Percentiles rank a stretch among this genome's conserved stretches.
phyloP scores from a whole-genome alignment of 2,329 filamentous ascomycete genomes.

The Lasiodiplodia sp. region DNA sequence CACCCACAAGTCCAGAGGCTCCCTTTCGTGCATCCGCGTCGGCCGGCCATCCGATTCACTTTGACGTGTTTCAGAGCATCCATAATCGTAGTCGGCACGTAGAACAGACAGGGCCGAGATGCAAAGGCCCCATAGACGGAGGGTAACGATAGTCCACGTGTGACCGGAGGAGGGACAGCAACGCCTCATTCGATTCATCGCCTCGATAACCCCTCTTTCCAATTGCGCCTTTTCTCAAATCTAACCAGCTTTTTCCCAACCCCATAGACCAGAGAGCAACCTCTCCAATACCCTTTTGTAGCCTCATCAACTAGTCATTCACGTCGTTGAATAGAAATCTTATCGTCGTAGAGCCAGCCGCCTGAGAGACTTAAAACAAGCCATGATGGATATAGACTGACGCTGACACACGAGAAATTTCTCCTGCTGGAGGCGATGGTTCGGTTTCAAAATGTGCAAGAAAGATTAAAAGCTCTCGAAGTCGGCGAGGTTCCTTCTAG shows the following conservation, averaged over 20 bases:
- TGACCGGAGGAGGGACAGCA: slow-evolving; percentile 15
- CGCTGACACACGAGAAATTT: slow-evolving; percentile 5
- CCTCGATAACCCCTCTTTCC: slow-evolving; percentile 3
- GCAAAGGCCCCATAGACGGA: background rate
- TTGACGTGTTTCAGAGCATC: background rate
- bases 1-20: background rate
- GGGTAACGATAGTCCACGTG: slow-evolving; percentile 5
- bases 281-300: slow-evolving; percentile 19
- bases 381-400: slow-evolving; percentile 9
- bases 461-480: slow-evolving; percentile 27
- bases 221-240: slow-evolving; percentile 15
- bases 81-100: background rate
- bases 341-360: slow-evolving; percentile 13
- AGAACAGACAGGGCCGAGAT: background rate
- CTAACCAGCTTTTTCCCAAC: background rate
- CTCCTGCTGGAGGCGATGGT: background rate
- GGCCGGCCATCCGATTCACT: background rate
- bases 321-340: slow-evolving; percentile 17
- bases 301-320: slow-evolving; percentile 14
- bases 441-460: background rate
- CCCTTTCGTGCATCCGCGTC: slow-evolving; percentile 11
- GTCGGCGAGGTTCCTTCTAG: slow-evolving; percentile 23
- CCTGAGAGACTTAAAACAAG: slow-evolving; percentile 23
- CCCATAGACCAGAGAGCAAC: background rate
- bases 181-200: background rate